These are phyloP conservation scores for Abelmoschus esculentus DNA, from an alignment of 345 rosid species.

Conservation along the genomic window DNA sequence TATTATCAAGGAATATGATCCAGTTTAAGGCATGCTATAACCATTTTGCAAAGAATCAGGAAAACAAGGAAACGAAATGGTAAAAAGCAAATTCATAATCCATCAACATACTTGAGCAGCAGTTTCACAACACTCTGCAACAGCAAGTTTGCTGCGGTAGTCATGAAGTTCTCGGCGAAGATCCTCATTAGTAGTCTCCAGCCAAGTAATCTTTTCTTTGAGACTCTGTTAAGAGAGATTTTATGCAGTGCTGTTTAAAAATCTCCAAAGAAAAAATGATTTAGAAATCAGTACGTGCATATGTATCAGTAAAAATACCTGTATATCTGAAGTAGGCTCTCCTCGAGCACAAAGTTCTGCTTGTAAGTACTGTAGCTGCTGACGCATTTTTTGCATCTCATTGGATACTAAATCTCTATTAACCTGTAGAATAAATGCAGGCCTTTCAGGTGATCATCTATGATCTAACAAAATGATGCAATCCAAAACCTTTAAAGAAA, in stretches of 20 bases:
- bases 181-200: slow-evolving; percentile 61
- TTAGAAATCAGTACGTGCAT: slow-evolving; percentile 5
- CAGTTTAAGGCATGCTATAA: slow-evolving; percentile 4
- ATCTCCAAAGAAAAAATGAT: neutral
- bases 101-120: slow-evolving; percentile 39
- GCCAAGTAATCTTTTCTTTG: slow-evolving; percentile 55
- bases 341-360: slow-evolving; percentile 58
- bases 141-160: slow-evolving; percentile 50
- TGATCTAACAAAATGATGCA: neutral
- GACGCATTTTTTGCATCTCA: slow-evolving; percentile 74
- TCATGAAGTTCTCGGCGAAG: slow-evolving; percentile 69
- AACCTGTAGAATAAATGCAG: slow-evolving; percentile 32
- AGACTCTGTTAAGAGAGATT: slow-evolving; percentile 34
- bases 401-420: slow-evolving; percentile 62
- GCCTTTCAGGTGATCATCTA: neutral
- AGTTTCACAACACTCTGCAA: slow-evolving; percentile 38
- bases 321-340: slow-evolving; percentile 43
- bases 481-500: neutral
- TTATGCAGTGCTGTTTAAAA: neutral
- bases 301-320: slow-evolving; percentile 29
- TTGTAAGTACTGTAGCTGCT: slow-evolving; percentile 56
- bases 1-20: slow-evolving; percentile 3
- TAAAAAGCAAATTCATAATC: neutral
- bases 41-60: neutral
- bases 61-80: neutral